Conservation (phyloP, 257 asterid genomes). For the Voacanga thouarsii region DNA sequence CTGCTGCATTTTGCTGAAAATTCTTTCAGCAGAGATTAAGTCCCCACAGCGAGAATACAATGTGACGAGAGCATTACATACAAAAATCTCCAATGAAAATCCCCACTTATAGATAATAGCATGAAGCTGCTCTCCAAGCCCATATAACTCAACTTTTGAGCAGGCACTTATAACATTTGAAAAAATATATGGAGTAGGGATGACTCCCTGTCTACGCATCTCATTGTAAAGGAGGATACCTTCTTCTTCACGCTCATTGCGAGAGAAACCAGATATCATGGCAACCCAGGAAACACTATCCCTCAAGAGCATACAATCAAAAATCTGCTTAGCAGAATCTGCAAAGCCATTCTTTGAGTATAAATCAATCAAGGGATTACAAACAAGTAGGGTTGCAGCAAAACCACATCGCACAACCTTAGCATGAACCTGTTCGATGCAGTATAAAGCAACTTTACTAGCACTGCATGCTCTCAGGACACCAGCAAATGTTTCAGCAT, state of each 20-base stretch:
- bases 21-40: conserved; percentile 47
- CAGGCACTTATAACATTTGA: conserved; percentile 75
- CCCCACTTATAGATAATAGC: conserved; percentile 71
- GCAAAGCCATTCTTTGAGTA: conserved; percentile 59
- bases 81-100: conserved; percentile 58
- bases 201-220: conserved; percentile 66
- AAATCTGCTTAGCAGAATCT: conserved; percentile 53
- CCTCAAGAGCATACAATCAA: conserved; percentile 43
- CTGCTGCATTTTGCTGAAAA: conserved; percentile 54
- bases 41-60: conserved; percentile 63
- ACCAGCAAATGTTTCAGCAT: conserved; percentile 43
- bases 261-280: conserved; percentile 75
- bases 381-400: conserved; percentile 32
- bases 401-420: conserved; percentile 53
- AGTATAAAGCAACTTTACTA: conserved; percentile 29
- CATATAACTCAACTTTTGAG: conserved; percentile 50
- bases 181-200: conserved; percentile 81
- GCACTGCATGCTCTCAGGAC: conserved; percentile 46
- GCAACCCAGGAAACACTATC: conserved; percentile 90
- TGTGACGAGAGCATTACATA: conserved; percentile 73
- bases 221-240: conserved; percentile 56
- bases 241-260: conserved; percentile 41
- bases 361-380: conserved; percentile 68
- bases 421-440: conserved; percentile 59
- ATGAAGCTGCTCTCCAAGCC: conserved; percentile 74